Base-by-base conservation (phyloP, 2,329 filamentous ascomycete genomes). In the Aspergillus eucalypticola region DNA sequence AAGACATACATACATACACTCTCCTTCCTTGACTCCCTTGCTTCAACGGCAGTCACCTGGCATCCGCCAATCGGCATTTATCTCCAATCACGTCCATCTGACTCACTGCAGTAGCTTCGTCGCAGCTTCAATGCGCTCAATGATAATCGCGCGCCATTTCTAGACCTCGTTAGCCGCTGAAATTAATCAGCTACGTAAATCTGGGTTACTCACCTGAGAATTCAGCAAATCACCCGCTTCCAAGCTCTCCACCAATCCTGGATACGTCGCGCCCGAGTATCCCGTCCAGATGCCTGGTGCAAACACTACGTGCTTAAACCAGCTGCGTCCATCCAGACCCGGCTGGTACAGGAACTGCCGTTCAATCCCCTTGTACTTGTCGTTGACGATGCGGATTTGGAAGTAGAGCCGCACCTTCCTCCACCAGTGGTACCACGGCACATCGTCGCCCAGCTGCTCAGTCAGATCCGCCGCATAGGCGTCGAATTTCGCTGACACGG, bases 221-320 rank as follows among this genome's bases (percentile, higher is more conserved):
- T 80, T 82, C 6, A 69, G 69, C 59, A 74, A 54, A 71, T 84
- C 78, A 2, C 74, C 73, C 48, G 78, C 81, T 27, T 87, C 84
- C 50, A 89, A 77, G 54, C 82, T 84, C 72, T 89, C 86, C 5
- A 87, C 83, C n/a, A 89, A 74, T 1, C 86, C 85, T 1, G 87
- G 86, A 67, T 85, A 89, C 8, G 86, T 87, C 3, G 84, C 86
- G 3, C 92, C 93, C 0, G 92, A 82, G 75, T 97, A 97, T 0
- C 93, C 93, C 0, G 92, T 96, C 92, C 92, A 96, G 51, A 94
- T 75, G 0, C 93, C 93, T 0, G 93, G 93, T 1, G 93, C 93
- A 76, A 96, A 97, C 1, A 97, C 90, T 2, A 96, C 89, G 70
- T 97, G 94, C 79, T 97, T 97, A 80, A 94, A 98, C 92, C 92